phyloP scores from a whole-genome alignment of 1,284 basidiomycete species.

The Stereum hirsutum region DNA sequence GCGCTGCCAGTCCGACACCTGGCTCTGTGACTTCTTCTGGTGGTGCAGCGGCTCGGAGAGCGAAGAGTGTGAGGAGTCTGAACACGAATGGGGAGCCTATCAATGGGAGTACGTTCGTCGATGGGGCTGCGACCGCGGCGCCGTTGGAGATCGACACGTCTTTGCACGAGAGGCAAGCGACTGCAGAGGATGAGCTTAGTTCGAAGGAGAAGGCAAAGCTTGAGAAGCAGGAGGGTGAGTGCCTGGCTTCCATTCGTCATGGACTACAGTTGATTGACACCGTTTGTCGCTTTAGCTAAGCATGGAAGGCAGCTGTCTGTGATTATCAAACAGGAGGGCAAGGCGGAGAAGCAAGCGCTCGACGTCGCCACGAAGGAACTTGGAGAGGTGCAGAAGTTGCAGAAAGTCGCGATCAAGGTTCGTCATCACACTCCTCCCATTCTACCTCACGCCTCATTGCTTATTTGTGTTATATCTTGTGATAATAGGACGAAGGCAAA shows the following conservation, averaged over 20 bases:
- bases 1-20: background rate
- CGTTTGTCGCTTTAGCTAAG: slow-evolving; percentile 25
- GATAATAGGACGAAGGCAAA: slow-evolving; percentile 34
- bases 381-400: slow-evolving; percentile 40
- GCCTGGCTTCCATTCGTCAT: background rate
- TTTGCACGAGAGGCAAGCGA: slow-evolving; percentile 26
- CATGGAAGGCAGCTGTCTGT: slow-evolving; percentile 39
- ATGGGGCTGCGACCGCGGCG: slow-evolving; percentile 36
- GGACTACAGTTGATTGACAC: background rate
- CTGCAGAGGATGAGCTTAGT: slow-evolving; percentile 31
- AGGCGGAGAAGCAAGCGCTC: slow-evolving; percentile 40
- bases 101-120: slow-evolving; percentile 36
- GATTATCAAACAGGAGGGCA: slow-evolving; percentile 43
- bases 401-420: slow-evolving; percentile 43
- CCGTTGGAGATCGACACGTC: slow-evolving; percentile 24
- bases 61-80: slow-evolving; percentile 6
- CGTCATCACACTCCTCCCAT: slow-evolving; percentile 3
- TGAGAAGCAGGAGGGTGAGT: slow-evolving; percentile 36
- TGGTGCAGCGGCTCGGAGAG: background rate
- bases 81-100: slow-evolving; percentile 16
- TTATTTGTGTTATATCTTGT: background rate
- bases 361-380: slow-evolving; percentile 39
- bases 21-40: background rate
- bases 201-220: slow-evolving; percentile 38
- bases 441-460: too few species aligned